A percentile compares a stretch with the other conserved stretches of the same genome.
Conservation (phyloP, 257 asterid genomes). For the Apocynum venetum region DNA sequence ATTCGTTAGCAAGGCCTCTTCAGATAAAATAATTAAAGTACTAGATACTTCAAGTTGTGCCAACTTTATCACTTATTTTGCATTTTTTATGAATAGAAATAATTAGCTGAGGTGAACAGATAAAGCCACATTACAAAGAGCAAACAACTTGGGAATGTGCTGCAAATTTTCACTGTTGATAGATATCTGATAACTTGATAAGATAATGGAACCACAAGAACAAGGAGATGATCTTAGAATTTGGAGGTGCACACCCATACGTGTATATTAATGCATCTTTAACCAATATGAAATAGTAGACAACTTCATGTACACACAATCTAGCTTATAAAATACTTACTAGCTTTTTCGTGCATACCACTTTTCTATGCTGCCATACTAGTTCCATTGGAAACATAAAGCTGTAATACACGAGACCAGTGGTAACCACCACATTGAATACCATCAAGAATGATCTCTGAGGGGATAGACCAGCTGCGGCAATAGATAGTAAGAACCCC, state of each 20-base stretch:
- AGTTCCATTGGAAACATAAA: slow-evolving; percentile 79
- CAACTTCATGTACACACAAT: not conserved
- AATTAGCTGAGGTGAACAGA: not conserved
- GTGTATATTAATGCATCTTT: too few relatives aligned
- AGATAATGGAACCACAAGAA: too few relatives aligned
- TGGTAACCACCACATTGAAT: slow-evolving; percentile 63
- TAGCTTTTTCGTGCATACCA: slow-evolving; percentile 47
- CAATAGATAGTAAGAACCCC: slow-evolving; percentile 65
- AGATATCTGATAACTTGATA: not conserved
- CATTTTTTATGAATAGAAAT: too few relatives aligned
- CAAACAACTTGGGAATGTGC: not conserved
- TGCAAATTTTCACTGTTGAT: not conserved
- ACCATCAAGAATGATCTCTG: slow-evolving; percentile 85
- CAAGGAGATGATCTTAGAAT: too few relatives aligned
- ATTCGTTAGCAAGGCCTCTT: not conserved
- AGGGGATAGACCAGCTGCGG: slow-evolving; percentile 83
- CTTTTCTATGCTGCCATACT: slow-evolving; percentile 68
- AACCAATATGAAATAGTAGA: not conserved
- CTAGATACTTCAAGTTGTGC: not conserved
- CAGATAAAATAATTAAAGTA: too few relatives aligned
- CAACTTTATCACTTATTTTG: not conserved
- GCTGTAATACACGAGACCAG: slow-evolving; percentile 62
- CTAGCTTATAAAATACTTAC: slow-evolving; percentile 7
- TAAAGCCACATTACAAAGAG: not conserved
- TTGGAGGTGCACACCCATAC: not conserved